Conservation (phyloP, 169 alveolate species). For the Cryptosporidium tyzzeri region DNA sequence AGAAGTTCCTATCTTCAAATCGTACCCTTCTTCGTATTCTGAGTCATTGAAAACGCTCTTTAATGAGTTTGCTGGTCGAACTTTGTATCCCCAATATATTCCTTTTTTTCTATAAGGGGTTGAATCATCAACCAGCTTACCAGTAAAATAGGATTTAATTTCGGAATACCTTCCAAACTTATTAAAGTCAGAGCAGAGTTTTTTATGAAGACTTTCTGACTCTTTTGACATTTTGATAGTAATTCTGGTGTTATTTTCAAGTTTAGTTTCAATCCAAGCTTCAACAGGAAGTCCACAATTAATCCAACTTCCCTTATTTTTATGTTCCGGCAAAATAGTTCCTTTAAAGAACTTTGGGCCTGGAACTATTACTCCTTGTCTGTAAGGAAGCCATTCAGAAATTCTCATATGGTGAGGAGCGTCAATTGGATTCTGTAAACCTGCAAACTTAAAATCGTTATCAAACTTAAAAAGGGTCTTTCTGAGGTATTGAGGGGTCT, state of each 20-base stretch:
- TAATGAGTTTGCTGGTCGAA: conserved; percentile 87
- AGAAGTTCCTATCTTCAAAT: conserved; percentile 90
- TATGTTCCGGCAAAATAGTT: conserved; percentile 14
- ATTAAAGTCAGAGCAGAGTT: conserved; percentile 50
- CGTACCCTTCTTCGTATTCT: conserved; percentile 89
- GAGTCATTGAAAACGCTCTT: conserved; percentile 84
- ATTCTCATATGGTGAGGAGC: conserved; percentile 98
- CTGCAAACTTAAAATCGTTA: conserved; percentile 92
- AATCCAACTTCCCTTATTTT: conserved; percentile 67
- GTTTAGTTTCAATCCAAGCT: conserved; percentile 79
- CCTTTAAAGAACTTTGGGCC: conserved; percentile 82
- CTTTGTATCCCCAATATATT: conserved; percentile 95
- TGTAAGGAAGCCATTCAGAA: conserved; percentile 93
- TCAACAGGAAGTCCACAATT: conserved; percentile 84
- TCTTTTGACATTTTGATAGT: conserved; percentile 73
- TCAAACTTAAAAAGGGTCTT: conserved; percentile 87
- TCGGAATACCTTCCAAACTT: conserved; percentile 29
- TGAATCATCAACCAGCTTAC: conserved; percentile 76
- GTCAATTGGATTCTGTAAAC: conserved; percentile 97
- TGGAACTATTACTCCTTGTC: conserved; percentile 87
- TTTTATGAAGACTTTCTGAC: conserved; percentile 43
- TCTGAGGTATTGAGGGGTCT: conserved; percentile 98
- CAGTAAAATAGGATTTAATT: conserved; percentile 59
- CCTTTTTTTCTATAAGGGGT: conserved; percentile 79
- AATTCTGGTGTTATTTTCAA: conserved; percentile 75